Base-by-base conservation (phyloP, 176 grass and related monocot genomes). In the Eleusine coracana region DNA sequence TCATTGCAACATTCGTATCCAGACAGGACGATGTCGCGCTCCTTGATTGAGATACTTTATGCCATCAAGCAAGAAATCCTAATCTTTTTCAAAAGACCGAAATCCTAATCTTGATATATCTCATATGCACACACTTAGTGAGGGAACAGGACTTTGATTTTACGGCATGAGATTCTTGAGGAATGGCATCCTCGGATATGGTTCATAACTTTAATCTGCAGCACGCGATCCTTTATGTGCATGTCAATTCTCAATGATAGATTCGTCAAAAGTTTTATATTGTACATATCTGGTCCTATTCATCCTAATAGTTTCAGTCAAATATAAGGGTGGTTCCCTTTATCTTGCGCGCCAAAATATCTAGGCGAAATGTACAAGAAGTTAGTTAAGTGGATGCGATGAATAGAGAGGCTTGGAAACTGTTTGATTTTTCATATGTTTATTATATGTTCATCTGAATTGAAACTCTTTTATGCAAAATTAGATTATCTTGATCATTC, bases 121-220 rank as follows among this genome's bases (percentile, higher is more conserved):
- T 80, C 8, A 28, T 81, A 54, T 45, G 21, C 23, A 25, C 1
- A 34, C 48, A 10, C 14, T 68, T 27, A 46, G 44, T 58, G 72
- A 40, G 37, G 6, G 12, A 50, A 61, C 25, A 54, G 65, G 21
- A 17, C 44, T 63, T 82, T 48, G 55, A 61, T 62, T 46, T 82
- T 66, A 77, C 29, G 40, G 68, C 49, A 36, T 68, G 50, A 51
- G 49, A 73, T 82, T 82, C 59, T 90, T 10, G 49, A 68, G 67
- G 88, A 90, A 86, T 79, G 62, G 74, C 79, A 82, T 86, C 79
- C n/a, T 86, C 18, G 68, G 73, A 90, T 86, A 86, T 79, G 84
- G 84, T 86, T 86, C 83, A 21, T 49, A n/a, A 45, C 74, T 79
- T 86, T 68, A 73, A 82, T 67, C 34, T 29, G 2, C 6, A 0